Conservation (phyloP, 2,329 filamentous ascomycete species). For the Aspergillus intermedius region DNA sequence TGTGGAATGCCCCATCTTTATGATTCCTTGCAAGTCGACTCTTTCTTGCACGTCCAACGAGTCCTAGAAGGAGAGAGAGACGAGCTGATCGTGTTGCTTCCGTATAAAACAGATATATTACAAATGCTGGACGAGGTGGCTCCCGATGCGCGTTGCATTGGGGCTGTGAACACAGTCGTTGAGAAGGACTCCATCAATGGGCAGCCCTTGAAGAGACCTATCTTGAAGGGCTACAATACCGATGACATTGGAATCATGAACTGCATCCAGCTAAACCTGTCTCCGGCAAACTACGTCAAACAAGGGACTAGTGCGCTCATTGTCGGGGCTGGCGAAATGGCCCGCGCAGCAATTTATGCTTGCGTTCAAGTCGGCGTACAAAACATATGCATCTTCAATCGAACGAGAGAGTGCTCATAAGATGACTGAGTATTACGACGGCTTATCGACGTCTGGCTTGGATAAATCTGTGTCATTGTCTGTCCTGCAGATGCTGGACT, state of each 20-base stretch:
- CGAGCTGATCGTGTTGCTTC: slow-evolving; percentile 17
- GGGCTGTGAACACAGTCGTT: slow-evolving; percentile 23
- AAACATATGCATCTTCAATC: slow-evolving; percentile 23
- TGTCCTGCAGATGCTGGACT: slow-evolving; percentile 7
- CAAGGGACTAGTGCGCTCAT: slow-evolving; percentile 16
- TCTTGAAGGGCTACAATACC: slow-evolving; percentile 22
- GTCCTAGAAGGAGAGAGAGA: slow-evolving; percentile 9
- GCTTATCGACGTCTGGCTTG: slow-evolving; percentile 8
- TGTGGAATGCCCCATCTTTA: slow-evolving; percentile 20
- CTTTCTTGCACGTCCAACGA: slow-evolving; percentile 6
- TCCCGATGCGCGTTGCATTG: slow-evolving; percentile 18
- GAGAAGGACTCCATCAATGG: background rate
- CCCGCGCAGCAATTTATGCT: slow-evolving; percentile 23
- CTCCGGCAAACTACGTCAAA: slow-evolving; percentile 18
- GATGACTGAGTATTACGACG: slow-evolving; percentile 14
- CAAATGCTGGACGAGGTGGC: slow-evolving; percentile 14
- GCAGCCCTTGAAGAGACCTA: background rate
- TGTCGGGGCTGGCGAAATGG: slow-evolving; percentile 22
- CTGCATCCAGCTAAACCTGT: slow-evolving; percentile 20
- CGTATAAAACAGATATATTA: slow-evolving; percentile 21
- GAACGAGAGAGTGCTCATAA: slow-evolving; percentile 15
- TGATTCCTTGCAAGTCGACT: slow-evolving; percentile 3
- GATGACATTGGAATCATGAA: slow-evolving; percentile 23
- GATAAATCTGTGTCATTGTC: slow-evolving; percentile 2
- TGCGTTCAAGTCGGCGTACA: slow-evolving; percentile 17